Base-by-base conservation (phyloP, 1,284 basidiomycete genomes). In the Sporisorium graminicola region DNA sequence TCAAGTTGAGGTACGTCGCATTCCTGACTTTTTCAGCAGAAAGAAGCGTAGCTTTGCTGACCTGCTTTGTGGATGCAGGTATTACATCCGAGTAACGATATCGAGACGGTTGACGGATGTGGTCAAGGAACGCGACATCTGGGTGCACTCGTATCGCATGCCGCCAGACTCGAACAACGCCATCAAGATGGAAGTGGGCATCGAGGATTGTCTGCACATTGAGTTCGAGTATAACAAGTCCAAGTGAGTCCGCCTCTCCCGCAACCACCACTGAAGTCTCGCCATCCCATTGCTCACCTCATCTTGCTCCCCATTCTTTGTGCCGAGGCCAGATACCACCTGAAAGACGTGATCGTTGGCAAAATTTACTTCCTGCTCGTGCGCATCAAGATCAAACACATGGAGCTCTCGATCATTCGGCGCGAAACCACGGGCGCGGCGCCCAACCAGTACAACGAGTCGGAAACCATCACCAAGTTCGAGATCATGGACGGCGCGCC, bases 161-260 rank as follows among this genome's bases (percentile, higher is more conserved):
- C 96, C 96, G 3, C 95, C 96, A 62, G 97, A 99, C 86, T 93
- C 91, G 79, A 98, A 97, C 87, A 96, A 95, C 85, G 92, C 94
- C 35, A 98, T 98, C 88, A 98, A 97, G 89, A 99, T 99, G 97
- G 96, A 99, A 87, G 97, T 99, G 40, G 96, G 96, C 18, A 98
- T 99, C 73, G 96, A 98, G 86, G 96, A 99, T 85, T 98, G 96
- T 86, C 87, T 98, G 79, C 96, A 99, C 86, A 99, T 99, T 83
- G 96, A 99, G 87, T 98, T 99, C 82, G 96, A 99, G 87, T 98
- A 99, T 88, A 98, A 99, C 89, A 98, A 98, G 86, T 97, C 95
- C 66, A 98, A 98, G 80, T 82, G 56, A 64, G 77, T 67, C 8
- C 18, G 0, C 8, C 16, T 27, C 20, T 18, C 22, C 16, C 33